Conservation (phyloP, 352 stramenopile species). For the Pythium dissimile region DNA sequence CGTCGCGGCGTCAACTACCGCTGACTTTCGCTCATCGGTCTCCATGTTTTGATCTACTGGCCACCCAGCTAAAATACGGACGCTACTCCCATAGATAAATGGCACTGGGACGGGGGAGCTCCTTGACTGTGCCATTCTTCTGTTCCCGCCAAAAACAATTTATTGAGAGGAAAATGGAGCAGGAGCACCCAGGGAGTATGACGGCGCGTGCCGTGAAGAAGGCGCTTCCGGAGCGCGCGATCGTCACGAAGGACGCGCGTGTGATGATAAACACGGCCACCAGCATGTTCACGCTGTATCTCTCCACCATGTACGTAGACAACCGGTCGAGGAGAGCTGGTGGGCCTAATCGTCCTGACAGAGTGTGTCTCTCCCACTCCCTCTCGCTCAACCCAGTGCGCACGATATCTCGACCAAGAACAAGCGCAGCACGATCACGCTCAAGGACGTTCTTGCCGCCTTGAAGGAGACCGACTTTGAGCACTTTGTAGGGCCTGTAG, state of each 20-base stretch:
- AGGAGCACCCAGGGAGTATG: conserved; percentile 60
- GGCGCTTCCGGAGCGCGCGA: conserved; percentile 58
- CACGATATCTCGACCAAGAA: conserved; percentile 61
- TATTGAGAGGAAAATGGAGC: conserved; percentile 43
- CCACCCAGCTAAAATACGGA: background rate
- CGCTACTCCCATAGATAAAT: conserved; percentile 12
- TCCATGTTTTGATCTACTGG: no score
- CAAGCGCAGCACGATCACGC: conserved; percentile 73
- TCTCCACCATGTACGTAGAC: conserved; percentile 58
- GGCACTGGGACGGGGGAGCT: background rate
- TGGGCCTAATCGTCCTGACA: background rate
- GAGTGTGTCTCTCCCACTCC: no score
- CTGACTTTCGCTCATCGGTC: no score
- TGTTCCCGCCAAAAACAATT: conserved; percentile 26
- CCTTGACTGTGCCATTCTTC: conserved; percentile 4
- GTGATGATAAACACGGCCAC: conserved; percentile 65
- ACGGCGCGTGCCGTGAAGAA: conserved; percentile 69
- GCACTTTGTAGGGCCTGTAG: conserved; percentile 66
- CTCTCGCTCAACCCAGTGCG: no score
- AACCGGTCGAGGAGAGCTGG: background rate
- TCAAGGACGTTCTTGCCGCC: conserved; percentile 71
- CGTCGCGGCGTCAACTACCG: background rate
- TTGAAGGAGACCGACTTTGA: conserved; percentile 76
- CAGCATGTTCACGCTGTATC: conserved; percentile 79
- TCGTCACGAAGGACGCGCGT: conserved; percentile 64